These are phyloP conservation scores for Colletotrichum kahawae DNA, from an alignment of 2,329 filamentous ascomycete genomes.

Conservation along the genomic window DNA sequence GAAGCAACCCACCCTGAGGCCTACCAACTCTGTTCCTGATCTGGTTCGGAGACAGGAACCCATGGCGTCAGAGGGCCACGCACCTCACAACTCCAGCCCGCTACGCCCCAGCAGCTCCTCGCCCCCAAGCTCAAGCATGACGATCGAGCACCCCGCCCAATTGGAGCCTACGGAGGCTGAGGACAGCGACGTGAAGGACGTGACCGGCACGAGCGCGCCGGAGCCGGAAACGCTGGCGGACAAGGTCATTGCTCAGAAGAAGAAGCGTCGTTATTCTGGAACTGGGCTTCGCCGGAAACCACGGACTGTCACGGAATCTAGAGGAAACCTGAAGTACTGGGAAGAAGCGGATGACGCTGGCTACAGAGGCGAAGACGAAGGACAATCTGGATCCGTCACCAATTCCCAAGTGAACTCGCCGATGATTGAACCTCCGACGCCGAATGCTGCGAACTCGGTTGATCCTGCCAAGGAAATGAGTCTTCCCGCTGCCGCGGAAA, in stretches of 20 bases:
- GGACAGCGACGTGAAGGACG: conserved; percentile 51
- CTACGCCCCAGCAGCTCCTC: conserved; percentile 11
- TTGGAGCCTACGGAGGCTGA: conserved; percentile 28
- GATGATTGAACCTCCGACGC: conserved; percentile 12
- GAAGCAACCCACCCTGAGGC: conserved; percentile 49
- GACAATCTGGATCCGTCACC: conserved; percentile 6
- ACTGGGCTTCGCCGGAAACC: conserved; percentile 80
- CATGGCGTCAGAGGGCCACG: conserved; percentile 3
- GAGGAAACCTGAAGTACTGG: conserved; percentile 86
- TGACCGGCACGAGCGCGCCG: conserved; percentile 69
- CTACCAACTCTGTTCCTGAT: conserved; percentile 50
- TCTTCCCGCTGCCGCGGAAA: conserved; percentile 1
- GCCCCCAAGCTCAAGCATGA: conserved; percentile 4
- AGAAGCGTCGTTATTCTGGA: conserved; percentile 81
- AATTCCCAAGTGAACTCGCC: conserved; percentile 20
- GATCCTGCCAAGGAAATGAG: neutral
- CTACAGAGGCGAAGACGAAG: conserved; percentile 73
- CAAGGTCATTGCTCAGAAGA: conserved; percentile 44
- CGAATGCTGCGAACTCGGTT: neutral
- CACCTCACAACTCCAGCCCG: conserved; percentile 14
- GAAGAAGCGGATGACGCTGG: conserved; percentile 87
- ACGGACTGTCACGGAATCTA: conserved; percentile 70
- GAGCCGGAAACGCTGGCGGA: conserved; percentile 61
- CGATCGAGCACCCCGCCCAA: neutral
- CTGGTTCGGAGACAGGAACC: conserved; percentile 28